A percentile compares a stretch with the other conserved stretches of the same genome.
Evolutionary conservation across 2,329 filamentous ascomycete species (phyloP).

Genomic region (Shiraia bambusicola): DNA sequence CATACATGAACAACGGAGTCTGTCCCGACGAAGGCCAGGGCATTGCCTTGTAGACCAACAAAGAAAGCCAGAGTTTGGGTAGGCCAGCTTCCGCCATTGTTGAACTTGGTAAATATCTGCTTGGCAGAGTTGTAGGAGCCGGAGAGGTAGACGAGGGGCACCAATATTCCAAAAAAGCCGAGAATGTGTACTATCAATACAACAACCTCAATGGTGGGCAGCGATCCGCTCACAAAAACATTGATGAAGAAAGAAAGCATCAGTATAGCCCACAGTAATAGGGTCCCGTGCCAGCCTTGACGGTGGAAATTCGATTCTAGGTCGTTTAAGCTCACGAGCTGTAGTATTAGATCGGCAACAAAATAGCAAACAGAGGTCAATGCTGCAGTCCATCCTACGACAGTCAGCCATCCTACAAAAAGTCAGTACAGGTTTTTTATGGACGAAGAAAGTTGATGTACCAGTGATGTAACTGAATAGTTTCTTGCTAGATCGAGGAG

Average conservation of each 20-base stretch:
- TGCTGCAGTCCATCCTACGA: slow-evolving; percentile 48
- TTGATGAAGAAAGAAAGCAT: slow-evolving; percentile 49
- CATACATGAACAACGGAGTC: slow-evolving; percentile 43
- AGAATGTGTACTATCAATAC: slow-evolving; percentile 54
- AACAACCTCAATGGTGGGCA: slow-evolving; percentile 53
- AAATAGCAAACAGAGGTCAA: slow-evolving; percentile 42
- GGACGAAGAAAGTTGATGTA: slow-evolving; percentile 7
- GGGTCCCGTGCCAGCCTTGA: slow-evolving; percentile 53
- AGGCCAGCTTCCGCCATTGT: slow-evolving; percentile 50
- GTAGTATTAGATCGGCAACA: slow-evolving; percentile 37
- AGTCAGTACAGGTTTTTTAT: slow-evolving; percentile 12
- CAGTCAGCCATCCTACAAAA: slow-evolving; percentile 46
- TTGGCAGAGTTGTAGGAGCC: slow-evolving; percentile 44
- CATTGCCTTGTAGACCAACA: slow-evolving; percentile 46
- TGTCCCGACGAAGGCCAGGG: slow-evolving; percentile 43
- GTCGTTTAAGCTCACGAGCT: slow-evolving; percentile 43
- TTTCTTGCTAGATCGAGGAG: slow-evolving; percentile 45
- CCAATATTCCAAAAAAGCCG: slow-evolving; percentile 56
- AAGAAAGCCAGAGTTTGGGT: slow-evolving; percentile 49
- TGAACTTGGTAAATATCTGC: slow-evolving; percentile 51
- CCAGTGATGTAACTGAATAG: slow-evolving; percentile 50
- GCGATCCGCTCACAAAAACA: slow-evolving; percentile 48
- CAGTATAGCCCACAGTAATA: slow-evolving; percentile 51
- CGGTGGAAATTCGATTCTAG: slow-evolving; percentile 40
- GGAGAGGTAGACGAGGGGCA: slow-evolving; percentile 41